Evolutionary conservation across 108 stramenopile genomes (phyloP).

Genomic region (Skeletonema marinoi): DNA sequence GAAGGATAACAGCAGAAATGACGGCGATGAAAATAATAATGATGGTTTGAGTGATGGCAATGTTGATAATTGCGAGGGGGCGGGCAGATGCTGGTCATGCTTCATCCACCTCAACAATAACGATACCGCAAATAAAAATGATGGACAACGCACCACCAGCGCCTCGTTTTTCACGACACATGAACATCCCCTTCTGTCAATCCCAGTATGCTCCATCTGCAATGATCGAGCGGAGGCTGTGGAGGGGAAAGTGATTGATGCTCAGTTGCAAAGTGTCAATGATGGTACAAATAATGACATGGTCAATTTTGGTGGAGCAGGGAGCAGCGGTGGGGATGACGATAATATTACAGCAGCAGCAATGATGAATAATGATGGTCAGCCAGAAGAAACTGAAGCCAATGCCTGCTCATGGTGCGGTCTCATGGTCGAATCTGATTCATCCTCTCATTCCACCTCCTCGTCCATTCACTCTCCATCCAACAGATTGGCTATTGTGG

Average conservation of each 20-base stretch:
- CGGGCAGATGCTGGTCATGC: constrained; percentile 25
- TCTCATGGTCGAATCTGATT: constrained; percentile 9
- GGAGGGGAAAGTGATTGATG: too few relatives aligned
- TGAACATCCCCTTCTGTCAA: too few relatives aligned
- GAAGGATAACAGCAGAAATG: background rate
- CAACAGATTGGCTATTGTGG: too few relatives aligned
- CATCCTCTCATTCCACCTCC: too few relatives aligned
- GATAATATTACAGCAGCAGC: too few relatives aligned
- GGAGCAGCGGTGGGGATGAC: too few relatives aligned
- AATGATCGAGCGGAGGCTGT: too few relatives aligned
- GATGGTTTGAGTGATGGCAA: background rate
- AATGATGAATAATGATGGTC: too few relatives aligned
- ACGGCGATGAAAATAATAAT: background rate
- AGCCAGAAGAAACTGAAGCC: background rate
- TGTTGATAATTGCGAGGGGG: background rate
- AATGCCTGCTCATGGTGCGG: constrained; percentile 48
- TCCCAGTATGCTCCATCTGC: too few relatives aligned
- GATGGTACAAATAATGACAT: background rate
- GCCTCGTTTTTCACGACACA: constrained; percentile 40
- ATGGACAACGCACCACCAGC: background rate
- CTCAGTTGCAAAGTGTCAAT: too few relatives aligned
- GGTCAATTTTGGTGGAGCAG: constrained; percentile 1
- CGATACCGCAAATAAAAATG: background rate
- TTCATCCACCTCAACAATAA: constrained; percentile 10
- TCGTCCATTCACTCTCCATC: too few relatives aligned